Evolutionary conservation across 75 land plant species (phyloP).

Genomic region (Picea sitchensis): DNA sequence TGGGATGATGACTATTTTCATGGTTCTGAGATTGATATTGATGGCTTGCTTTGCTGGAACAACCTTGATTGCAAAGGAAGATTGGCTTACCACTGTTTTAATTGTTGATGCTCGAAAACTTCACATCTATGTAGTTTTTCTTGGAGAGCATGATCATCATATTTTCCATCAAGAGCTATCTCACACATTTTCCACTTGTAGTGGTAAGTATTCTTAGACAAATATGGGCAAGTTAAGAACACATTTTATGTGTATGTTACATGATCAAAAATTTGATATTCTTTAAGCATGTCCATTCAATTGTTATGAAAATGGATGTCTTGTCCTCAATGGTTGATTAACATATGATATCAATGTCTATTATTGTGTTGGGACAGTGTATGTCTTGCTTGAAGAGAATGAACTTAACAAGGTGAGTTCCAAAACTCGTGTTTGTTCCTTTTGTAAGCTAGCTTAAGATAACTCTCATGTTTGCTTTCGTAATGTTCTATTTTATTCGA

Average conservation of each 20-base stretch:
- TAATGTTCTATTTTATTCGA: not conserved
- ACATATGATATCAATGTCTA: constrained; percentile 84
- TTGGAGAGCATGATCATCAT: constrained; percentile 95
- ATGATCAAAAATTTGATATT: constrained; percentile 94
- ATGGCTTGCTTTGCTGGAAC: constrained; percentile 3
- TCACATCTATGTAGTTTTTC: constrained; percentile 92
- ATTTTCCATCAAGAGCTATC: constrained; percentile 95
- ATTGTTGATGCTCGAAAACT: constrained; percentile 99
- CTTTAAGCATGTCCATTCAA: constrained; percentile 73
- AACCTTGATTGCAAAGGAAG: constrained; percentile 99
- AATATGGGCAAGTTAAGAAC: constrained; percentile 76
- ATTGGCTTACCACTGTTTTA: constrained; percentile 93
- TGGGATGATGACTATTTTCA: no score
- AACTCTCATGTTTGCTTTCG: not conserved
- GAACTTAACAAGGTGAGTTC: constrained; percentile 84
- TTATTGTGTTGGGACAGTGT: constrained; percentile 95
- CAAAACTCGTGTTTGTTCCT: not conserved
- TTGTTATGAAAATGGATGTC: constrained; percentile 84
- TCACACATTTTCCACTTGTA: constrained; percentile 84
- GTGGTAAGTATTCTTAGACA: constrained; percentile 54
- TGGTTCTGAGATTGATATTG: no score
- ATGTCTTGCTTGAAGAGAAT: constrained; percentile 92
- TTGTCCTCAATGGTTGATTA: constrained; percentile 92
- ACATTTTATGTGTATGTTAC: constrained; percentile 84
- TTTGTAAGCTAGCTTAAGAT: not conserved